A percentile compares a stretch with the other conserved stretches of the same genome.
Conservation (phyloP, 2,329 filamentous ascomycete genomes). For the Neonectria coccinea region DNA sequence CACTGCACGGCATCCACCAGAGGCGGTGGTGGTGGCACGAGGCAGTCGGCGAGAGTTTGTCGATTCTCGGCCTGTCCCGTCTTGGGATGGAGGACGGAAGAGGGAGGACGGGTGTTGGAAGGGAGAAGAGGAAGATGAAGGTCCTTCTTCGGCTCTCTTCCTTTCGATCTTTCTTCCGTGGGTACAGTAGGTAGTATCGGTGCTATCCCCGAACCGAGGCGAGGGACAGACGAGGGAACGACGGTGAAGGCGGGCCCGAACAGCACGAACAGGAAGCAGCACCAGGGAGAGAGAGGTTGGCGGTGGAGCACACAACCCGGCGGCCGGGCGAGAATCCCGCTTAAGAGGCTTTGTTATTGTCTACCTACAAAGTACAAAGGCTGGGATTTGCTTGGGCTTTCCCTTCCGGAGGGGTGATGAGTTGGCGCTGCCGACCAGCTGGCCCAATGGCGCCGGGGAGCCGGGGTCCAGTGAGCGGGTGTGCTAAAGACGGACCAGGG, state of each 20-base stretch:
- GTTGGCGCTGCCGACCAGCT: constrained; percentile 54
- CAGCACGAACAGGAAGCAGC: background rate
- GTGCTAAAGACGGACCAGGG: constrained; percentile 33
- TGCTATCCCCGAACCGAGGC: constrained; percentile 18
- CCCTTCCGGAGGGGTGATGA: constrained; percentile 47
- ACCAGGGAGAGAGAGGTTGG: constrained; percentile 25
- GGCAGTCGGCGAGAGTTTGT: constrained; percentile 1
- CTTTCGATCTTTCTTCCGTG: background rate
- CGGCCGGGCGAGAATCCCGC: constrained; percentile 24
- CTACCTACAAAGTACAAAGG: constrained; percentile 39
- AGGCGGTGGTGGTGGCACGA: background rate
- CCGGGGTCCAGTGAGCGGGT: constrained; percentile 41
- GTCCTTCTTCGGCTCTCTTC: background rate
- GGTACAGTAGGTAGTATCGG: background rate
- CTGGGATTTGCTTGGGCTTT: constrained; percentile 25
- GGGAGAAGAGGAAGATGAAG: background rate
- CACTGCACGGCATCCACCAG: constrained; percentile 24
- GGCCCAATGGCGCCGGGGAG: constrained; percentile 50
- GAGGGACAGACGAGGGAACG: background rate
- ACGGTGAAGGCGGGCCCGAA: constrained; percentile 2
- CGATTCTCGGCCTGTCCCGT: constrained; percentile 8
- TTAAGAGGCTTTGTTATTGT: constrained; percentile 51
- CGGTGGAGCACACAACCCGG: constrained; percentile 17
- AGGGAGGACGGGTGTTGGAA: background rate
- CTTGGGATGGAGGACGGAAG: background rate